Evolutionary conservation across 2,329 filamentous ascomycete species (phyloP), one percentile per base, ranked within the genome.

Genomic region (Verruconis gallopava): DNA sequence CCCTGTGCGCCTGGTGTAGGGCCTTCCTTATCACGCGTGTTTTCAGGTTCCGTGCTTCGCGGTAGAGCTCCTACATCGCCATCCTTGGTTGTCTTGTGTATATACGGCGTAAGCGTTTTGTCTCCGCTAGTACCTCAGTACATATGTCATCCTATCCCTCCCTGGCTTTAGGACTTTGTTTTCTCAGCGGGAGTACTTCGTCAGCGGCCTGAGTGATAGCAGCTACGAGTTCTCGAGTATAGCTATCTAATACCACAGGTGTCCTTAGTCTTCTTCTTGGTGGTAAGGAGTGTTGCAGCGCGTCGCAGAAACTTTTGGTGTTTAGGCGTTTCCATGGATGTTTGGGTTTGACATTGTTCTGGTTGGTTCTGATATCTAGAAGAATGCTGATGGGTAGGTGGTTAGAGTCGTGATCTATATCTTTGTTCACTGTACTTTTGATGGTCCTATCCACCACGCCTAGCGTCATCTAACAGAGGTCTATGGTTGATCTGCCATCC

Each of bases 361-460:
- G n/a, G n/a, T n/a, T n/a, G n/a, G n/a, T n/a, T n/a, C n/a, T n/a
- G n/a, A n/a, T n/a, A n/a, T n/a, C n/a, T n/a, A n/a, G n/a, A n/a
- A n/a, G n/a, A n/a, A n/a, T n/a, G 35, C 44, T 45, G 13, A 53
- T 50, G 4, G 48, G 50, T 5, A 53, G 44, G 39, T 53, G 44
- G 41, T 52, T 45, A 13, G 49, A 53, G 44, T 50, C 42, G 42
- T 53, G 46, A 32, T 51, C 48, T 5, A 51, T n/a, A n/a, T n/a
- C n/a, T n/a, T n/a, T n/a, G n/a, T n/a, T n/a, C n/a, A n/a, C n/a
- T n/a, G n/a, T n/a, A n/a, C n/a, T n/a, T n/a, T n/a, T n/a, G n/a
- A n/a, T n/a, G n/a, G n/a, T n/a, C n/a, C n/a, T n/a, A n/a, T n/a
- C n/a, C n/a, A n/a, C n/a, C n/a, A n/a, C n/a, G n/a, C n/a, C n/a